Evolutionary conservation across 2,329 filamentous ascomycete genomes (phyloP), one percentile per base, ranked within the genome.

Genomic region (Pseudogymnoascus sp.): DNA sequence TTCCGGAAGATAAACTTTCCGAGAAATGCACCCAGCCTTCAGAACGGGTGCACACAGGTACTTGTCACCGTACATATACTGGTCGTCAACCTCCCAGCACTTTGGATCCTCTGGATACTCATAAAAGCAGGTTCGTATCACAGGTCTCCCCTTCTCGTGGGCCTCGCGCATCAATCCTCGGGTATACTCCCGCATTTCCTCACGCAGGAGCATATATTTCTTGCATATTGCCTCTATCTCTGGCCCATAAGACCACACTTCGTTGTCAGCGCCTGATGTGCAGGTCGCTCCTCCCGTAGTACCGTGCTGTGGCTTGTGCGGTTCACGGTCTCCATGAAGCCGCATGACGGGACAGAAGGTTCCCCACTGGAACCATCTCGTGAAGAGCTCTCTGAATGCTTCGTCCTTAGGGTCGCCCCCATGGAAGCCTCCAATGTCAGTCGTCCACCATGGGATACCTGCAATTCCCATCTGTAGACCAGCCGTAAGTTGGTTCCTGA

Each of bases 351-450:
- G 85, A 61, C 83, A 86, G 67, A 85, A 88, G 0, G 83, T 74
- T 0, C 81, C 85, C 83, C 84, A 88, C 66, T 88, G 85, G 70
- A 88, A 88, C 86, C 85, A 88, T 1, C 86, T 74, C 1, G 84
- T 79, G 62, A 88, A 83, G 0, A 88, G 72, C 67, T 88, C 85
- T 6, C 83, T 76, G 70, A 88, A 88, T 0, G 67, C 74, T 1
- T 74, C 71, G 54, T 85, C 78, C 1, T 74, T 70, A 0, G 84
- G 82, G 63, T 85, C 77, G 0, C 85, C 85, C 4, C 85, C 85
- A 66, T 88, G 85, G 67, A 89, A 88, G 0, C 86, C 86, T 1
- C 86, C 85, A 59, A 88, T 88, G 65, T 88, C 85, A 0, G 85
- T 88, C 0, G 85, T 88, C 83, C 83, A 88, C 84, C 84, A 87